These are phyloP conservation scores for Stemphylium vesicarium DNA, from an alignment of 2,329 filamentous ascomycete genomes.

Conservation along the genomic window DNA sequence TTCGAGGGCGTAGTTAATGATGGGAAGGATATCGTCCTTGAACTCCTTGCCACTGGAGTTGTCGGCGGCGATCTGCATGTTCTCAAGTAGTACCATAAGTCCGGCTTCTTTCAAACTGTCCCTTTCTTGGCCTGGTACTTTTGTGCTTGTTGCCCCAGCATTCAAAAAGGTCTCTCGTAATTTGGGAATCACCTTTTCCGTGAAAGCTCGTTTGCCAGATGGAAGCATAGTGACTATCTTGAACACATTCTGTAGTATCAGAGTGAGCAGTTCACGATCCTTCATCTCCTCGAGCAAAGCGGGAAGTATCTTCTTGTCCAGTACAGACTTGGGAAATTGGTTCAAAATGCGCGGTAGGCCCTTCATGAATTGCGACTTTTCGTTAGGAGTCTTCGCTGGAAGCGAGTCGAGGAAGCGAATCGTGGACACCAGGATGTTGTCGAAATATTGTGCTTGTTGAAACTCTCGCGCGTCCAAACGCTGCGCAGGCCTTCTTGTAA, in stretches of 20 bases:
- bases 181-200: constrained; percentile 83
- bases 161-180: constrained; percentile 82
- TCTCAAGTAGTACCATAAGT: constrained; percentile 87
- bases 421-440: constrained; percentile 94
- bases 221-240: constrained; percentile 83
- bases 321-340: constrained; percentile 89
- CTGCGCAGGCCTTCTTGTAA: constrained; percentile 85
- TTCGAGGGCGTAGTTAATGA: constrained; percentile 82
- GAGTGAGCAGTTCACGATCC: constrained; percentile 81
- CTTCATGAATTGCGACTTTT: constrained; percentile 90
- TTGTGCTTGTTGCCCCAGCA: constrained; percentile 50
- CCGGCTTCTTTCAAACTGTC: constrained; percentile 87
- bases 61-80: constrained; percentile 74
- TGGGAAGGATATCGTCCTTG: constrained; percentile 91
- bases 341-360: constrained; percentile 85
- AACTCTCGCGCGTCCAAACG: constrained; percentile 89
- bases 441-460: constrained; percentile 93
- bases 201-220: constrained; percentile 74
- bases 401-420: constrained; percentile 93
- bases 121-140: constrained; percentile 66
- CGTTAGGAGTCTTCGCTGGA: constrained; percentile 86
- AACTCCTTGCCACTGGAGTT: constrained; percentile 92
- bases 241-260: constrained; percentile 91
- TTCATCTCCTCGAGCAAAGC: constrained; percentile 92
- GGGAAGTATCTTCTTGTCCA: constrained; percentile 92